These are phyloP conservation scores for Chalciporus chontae DNA, from an alignment of 768 basidiomycete genomes.

Conservation along the genomic window DNA sequence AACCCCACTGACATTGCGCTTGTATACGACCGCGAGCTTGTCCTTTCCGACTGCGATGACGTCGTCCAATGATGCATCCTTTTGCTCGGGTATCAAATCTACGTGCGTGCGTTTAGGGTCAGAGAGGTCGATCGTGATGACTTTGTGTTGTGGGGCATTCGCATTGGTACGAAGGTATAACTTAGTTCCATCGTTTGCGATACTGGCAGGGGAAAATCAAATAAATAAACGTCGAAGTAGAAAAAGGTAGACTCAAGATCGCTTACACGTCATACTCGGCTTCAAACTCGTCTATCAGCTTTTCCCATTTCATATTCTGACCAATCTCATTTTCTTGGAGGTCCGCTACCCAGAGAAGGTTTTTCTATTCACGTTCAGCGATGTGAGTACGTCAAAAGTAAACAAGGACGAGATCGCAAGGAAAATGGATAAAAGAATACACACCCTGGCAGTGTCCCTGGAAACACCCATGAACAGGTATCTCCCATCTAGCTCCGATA, in stretches of 20 bases:
- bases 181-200: slow-evolving; percentile 59
- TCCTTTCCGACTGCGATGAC: slow-evolving; percentile 48
- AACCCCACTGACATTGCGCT: slow-evolving; percentile 56
- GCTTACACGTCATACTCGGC: slow-evolving; percentile 63
- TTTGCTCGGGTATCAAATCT: slow-evolving; percentile 69
- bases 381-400: background rate
- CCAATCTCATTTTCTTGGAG: slow-evolving; percentile 57
- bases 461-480: slow-evolving; percentile 54
- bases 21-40: slow-evolving; percentile 60
- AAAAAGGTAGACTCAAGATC: background rate
- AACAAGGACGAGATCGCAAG: background rate
- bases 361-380: slow-evolving; percentile 49
- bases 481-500: slow-evolving; percentile 60
- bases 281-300: slow-evolving; percentile 65
- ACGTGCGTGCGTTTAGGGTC: slow-evolving; percentile 43
- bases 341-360: slow-evolving; percentile 71
- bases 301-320: slow-evolving; percentile 66
- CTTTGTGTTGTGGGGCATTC: slow-evolving; percentile 61
- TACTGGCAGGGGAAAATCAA: slow-evolving; percentile 33
- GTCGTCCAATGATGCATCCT: slow-evolving; percentile 56
- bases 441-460: slow-evolving; percentile 63
- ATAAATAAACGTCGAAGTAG: slow-evolving; percentile 1
- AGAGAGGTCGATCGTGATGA: slow-evolving; percentile 61
- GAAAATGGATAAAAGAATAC: slow-evolving; percentile 10
- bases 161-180: slow-evolving; percentile 66